Evolutionary conservation across 75 land plant genomes (phyloP).

Genomic region (Chamaecyparis obtusa): DNA sequence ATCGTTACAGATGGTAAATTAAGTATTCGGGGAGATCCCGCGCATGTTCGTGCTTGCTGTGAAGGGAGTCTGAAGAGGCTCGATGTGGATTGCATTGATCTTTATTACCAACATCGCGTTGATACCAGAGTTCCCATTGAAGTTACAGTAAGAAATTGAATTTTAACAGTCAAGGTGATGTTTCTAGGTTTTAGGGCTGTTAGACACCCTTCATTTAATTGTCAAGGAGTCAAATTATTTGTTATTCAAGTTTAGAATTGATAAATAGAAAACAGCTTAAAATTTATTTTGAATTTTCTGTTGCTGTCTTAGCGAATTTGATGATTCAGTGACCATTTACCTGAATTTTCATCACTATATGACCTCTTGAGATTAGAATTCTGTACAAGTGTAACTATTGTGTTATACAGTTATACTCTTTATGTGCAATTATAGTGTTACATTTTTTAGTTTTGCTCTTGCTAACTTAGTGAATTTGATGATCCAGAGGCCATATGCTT

Average conservation of each 20-base stretch:
- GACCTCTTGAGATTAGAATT: no score
- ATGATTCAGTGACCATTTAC: background rate
- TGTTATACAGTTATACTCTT: no score
- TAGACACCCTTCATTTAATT: no score
- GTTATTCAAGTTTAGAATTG: no score
- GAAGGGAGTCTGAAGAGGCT: conserved; percentile 66
- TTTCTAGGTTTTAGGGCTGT: no score
- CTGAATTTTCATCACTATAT: background rate
- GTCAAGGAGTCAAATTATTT: no score
- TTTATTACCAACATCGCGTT: conserved; percentile 65
- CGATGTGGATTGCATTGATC: conserved; percentile 64
- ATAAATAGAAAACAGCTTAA: no score
- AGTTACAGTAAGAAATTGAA: conserved; percentile 31
- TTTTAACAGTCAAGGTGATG: no score
- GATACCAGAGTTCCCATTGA: conserved; percentile 61
- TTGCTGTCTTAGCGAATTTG: no score
- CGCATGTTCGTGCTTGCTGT: conserved; percentile 57
- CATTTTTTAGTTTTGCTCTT: conserved; percentile 23
- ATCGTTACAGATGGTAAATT: conserved; percentile 14
- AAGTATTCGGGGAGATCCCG: conserved; percentile 47
- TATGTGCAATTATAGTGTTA: no score
- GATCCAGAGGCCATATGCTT: background rate
- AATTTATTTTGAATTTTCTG: conserved; percentile 28
- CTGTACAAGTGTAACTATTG: background rate
- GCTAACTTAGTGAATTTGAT: no score